Evolutionary conservation across 768 basidiomycete genomes (phyloP), one percentile per base, ranked within the genome.

Genomic region (Calocera viscosa): DNA sequence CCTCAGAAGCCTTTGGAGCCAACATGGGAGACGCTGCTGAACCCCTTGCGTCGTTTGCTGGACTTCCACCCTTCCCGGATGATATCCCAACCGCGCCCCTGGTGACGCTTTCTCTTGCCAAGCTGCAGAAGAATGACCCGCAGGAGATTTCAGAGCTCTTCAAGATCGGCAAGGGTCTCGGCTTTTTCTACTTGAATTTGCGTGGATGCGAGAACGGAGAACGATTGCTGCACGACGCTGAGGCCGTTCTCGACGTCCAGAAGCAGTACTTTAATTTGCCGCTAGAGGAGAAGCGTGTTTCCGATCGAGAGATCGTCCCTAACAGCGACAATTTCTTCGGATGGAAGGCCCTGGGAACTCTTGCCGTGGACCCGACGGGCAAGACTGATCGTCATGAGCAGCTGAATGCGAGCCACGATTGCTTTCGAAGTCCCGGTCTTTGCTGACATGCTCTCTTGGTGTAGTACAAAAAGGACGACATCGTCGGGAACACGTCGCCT

Each of bases 361-460:
- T 60, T 26, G 53, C 53, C 2, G 53, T 60, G 11, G 53, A 60
- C 22, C 11, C 11, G 26, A 60, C 53, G 7, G 53, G 53, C 53
- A 60, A 60, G 53, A 60, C 53, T 32, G 53, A 60, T 60, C 53
- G 53, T 11, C 24, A 60, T 22, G 53, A 60, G 53, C 53, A 60
- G 53, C 53, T 60, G 26, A 60, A 26, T 32, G 53, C 22, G 19
- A 60, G 53, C 5, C 14, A 12, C 30, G n/a, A n/a, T 26, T 28
- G 11, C 26, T 10, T 28, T 16, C 10, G 7, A 32, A 22, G 53
- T 10, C 5, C 11, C 19, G 53, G 19, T 16, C 19, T 7, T 2
- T 26, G 5, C 53, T 60, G 53, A 71, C 28, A 67, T 68, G 30
- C 65, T 69, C 60, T 30, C 7, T 28, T 10, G n/a, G n/a, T n/a